phyloP scores from a whole-genome alignment of 352 stramenopile species.

The Proteromonas lacertae region DNA sequence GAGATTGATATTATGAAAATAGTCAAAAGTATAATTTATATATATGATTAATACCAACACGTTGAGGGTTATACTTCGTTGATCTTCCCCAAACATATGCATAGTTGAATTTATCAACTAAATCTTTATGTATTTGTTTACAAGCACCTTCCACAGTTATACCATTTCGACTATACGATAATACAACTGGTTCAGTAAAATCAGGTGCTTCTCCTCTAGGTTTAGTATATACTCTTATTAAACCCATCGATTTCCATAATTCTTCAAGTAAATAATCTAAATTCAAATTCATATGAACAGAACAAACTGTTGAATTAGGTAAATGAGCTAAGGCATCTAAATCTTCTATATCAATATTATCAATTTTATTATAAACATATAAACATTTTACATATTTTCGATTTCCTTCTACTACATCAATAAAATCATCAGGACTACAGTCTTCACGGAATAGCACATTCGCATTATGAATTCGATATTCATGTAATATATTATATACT shows the following conservation, averaged over 20 bases:
- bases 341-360: conserved; percentile 93
- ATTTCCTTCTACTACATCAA: conserved; percentile 78
- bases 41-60: conserved; percentile 64
- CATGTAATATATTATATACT: conserved; percentile 22
- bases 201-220: conserved; percentile 63
- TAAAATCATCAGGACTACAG: conserved; percentile 58
- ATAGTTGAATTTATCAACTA: conserved; percentile 71
- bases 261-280: conserved; percentile 76
- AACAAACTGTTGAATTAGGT: conserved; percentile 77
- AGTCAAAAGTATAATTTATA: too few species aligned
- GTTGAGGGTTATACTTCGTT: conserved; percentile 87
- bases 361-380: conserved; percentile 99
- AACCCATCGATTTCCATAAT: conserved; percentile 89
- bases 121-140: conserved; percentile 26
- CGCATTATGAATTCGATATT: conserved; percentile 91
- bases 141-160: conserved; percentile 84
- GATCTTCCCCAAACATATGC: conserved; percentile 82
- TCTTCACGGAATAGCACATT: conserved; percentile 87
- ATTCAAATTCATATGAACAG: conserved; percentile 64
- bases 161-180: conserved; percentile 48
- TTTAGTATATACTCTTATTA: conserved; percentile 93
- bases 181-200: conserved; percentile 79
- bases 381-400: too few species aligned
- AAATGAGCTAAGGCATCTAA: conserved; percentile 73
- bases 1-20: too few species aligned